phyloP scores from a whole-genome alignment of 1,284 basidiomycete genomes.

The Cryptococcus sp. region DNA sequence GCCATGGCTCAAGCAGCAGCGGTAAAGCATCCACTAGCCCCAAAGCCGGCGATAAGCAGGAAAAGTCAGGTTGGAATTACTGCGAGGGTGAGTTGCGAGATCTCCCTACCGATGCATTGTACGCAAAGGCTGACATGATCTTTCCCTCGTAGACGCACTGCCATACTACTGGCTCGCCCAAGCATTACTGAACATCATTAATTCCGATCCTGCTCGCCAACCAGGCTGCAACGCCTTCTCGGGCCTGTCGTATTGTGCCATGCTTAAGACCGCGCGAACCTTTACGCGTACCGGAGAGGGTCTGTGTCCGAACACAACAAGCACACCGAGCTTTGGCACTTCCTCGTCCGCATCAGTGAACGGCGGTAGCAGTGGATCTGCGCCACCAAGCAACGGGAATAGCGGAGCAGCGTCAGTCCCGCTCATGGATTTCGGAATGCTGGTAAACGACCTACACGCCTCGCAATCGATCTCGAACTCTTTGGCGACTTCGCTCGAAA shows the following conservation, averaged over 20 bases:
- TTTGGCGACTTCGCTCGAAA: neutral
- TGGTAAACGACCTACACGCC: neutral
- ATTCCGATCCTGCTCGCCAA: conserved; percentile 23
- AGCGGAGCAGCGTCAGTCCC: neutral
- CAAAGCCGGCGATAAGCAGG: neutral
- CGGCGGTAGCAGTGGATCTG: neutral
- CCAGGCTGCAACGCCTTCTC: conserved; percentile 42
- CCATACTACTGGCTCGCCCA: conserved; percentile 56
- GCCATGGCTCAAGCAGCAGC: conserved; percentile 9
- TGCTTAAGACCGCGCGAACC: conserved; percentile 47
- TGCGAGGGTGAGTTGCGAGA: conserved; percentile 40
- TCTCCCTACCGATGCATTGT: neutral
- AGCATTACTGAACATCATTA: conserved; percentile 49
- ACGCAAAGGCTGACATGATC: neutral
- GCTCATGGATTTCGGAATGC: neutral
- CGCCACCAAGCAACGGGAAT: neutral
- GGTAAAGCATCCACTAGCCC: neutral
- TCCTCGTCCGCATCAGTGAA: neutral
- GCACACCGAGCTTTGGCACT: neutral
- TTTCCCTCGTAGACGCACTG: conserved; percentile 44
- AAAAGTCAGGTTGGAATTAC: conserved; percentile 33
- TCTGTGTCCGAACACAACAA: neutral
- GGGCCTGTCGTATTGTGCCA: conserved; percentile 41
- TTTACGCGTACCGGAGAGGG: conserved; percentile 51
- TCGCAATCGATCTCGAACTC: neutral